Conservation (phyloP, 129 eudicot species). For the Ambrosia artemisiifolia region DNA sequence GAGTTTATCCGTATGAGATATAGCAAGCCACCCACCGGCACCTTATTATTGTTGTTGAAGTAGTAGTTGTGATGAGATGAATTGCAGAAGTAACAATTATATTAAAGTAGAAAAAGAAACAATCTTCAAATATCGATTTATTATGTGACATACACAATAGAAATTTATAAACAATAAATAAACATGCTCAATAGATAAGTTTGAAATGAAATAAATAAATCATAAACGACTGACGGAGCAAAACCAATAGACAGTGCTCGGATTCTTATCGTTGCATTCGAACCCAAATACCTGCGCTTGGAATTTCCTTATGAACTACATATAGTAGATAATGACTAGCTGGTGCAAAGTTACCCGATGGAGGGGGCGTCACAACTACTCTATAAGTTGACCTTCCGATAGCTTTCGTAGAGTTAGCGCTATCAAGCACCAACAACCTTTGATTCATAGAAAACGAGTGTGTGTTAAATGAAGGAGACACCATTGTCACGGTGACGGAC, state of each 20-base stretch:
- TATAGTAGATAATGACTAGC: slow-evolving; percentile 48
- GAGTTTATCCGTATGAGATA: no score
- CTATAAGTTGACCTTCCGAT: slow-evolving; percentile 28
- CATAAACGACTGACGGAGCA: not conserved
- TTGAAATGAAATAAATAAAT: not conserved
- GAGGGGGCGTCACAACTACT: slow-evolving; percentile 35
- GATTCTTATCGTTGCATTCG: slow-evolving; percentile 26
- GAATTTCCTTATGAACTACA: slow-evolving; percentile 58
- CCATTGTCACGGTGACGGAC: slow-evolving; percentile 33
- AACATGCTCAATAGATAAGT: not conserved
- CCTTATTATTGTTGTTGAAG: no score
- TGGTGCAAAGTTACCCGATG: slow-evolving; percentile 50
- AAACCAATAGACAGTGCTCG: not conserved
- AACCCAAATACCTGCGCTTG: slow-evolving; percentile 72
- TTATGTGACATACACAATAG: not conserved
- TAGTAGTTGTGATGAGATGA: no score
- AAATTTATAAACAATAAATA: not conserved
- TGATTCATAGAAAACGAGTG: slow-evolving; percentile 27
- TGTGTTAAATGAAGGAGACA: no score
- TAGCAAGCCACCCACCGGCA: no score
- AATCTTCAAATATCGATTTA: not conserved
- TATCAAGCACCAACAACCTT: slow-evolving; percentile 22
- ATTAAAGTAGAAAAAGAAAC: not conserved
- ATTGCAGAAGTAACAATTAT: not conserved
- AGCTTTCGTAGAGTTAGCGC: slow-evolving; percentile 4